Conservation (phyloP, 106 monocot species). For the Dendrobium huoshanense region DNA sequence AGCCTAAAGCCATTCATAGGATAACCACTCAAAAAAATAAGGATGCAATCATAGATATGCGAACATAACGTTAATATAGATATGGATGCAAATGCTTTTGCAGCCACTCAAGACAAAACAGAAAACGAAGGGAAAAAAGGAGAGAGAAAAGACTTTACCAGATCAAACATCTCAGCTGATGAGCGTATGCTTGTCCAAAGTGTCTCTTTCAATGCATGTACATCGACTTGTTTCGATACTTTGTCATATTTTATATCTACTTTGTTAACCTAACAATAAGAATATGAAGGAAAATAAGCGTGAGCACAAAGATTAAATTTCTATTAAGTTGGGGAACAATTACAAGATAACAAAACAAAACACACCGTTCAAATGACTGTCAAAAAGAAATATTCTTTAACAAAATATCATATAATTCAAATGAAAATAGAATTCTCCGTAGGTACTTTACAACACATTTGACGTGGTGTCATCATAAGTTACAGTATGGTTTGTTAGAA, state of each 20-base stretch:
- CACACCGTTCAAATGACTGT: background rate
- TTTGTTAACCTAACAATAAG: conserved; percentile 59
- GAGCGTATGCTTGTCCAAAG: conserved; percentile 63
- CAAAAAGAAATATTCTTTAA: background rate
- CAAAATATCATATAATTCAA: too few species aligned
- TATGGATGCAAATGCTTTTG: background rate
- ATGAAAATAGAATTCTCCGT: too few species aligned
- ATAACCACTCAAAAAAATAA: too few species aligned
- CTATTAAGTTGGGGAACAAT: background rate
- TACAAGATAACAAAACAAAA: background rate
- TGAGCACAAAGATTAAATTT: background rate
- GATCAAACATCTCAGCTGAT: conserved; percentile 19
- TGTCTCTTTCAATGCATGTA: conserved; percentile 81
- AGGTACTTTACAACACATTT: too few species aligned
- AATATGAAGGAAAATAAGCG: background rate
- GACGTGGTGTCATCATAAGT: too few species aligned
- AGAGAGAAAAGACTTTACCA: conserved; percentile 24
- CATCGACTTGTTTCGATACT: conserved; percentile 96
- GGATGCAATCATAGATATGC: background rate
- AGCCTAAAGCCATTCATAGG: too few species aligned
- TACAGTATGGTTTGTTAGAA: too few species aligned
- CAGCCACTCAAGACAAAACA: too few species aligned
- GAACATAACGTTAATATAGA: background rate
- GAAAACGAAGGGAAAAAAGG: background rate
- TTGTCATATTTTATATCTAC: conserved; percentile 86